Evolutionary conservation across 805 yeast genomes (phyloP).

Genomic region (Jamesozyma piceae): DNA sequence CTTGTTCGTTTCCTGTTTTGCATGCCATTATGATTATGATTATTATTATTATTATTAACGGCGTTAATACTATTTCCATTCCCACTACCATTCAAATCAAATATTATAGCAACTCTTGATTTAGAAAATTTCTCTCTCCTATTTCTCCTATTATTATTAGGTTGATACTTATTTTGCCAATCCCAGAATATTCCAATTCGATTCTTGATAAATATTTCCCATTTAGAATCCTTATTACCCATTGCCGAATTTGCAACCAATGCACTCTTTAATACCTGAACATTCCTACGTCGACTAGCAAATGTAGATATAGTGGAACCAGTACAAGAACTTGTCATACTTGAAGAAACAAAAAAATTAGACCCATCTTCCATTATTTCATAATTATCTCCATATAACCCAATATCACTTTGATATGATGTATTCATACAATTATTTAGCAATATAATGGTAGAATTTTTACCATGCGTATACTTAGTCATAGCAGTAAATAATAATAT

Average conservation of each 20-base stretch:
- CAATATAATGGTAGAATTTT: constrained; percentile 17
- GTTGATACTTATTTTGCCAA: constrained; percentile 13
- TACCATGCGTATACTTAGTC: constrained; percentile 21
- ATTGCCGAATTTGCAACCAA: constrained; percentile 25
- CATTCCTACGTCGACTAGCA: constrained; percentile 11
- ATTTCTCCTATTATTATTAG: neutral
- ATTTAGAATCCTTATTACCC: constrained; percentile 23
- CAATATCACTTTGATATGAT: constrained; percentile 12
- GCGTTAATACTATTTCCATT: neutral
- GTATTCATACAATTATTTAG: constrained; percentile 29
- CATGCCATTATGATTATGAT: neutral
- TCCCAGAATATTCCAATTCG: constrained; percentile 26
- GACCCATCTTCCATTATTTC: constrained; percentile 14
- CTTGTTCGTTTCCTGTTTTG: neutral
- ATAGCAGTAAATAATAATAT: constrained; percentile 19
- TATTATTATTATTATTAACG: neutral
- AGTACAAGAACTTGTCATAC: neutral
- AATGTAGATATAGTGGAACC: neutral
- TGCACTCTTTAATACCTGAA: constrained; percentile 25
- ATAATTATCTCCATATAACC: constrained; percentile 10
- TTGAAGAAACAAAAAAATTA: constrained; percentile 17
- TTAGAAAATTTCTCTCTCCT: constrained; percentile 2
- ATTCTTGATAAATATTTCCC: constrained; percentile 24
- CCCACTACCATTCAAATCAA: neutral
- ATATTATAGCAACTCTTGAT: constrained; percentile 8